These are phyloP conservation scores for Wickerhamomyces canadensis DNA, from an alignment of 805 yeast species.

Conservation along the genomic window DNA sequence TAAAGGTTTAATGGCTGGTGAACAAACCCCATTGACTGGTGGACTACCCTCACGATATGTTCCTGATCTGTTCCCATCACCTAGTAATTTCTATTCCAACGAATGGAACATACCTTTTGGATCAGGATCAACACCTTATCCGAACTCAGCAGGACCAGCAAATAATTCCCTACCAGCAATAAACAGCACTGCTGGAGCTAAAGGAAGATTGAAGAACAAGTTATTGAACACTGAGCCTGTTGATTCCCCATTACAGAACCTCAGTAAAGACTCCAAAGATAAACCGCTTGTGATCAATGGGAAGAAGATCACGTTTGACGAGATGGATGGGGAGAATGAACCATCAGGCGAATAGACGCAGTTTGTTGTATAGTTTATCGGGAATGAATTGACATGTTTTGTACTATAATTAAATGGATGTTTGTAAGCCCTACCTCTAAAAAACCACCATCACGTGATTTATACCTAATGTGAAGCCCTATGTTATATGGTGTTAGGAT, in stretches of 20 bases:
- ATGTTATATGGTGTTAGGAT: background rate
- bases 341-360: too few species aligned
- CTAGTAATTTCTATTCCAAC: constrained; percentile 65
- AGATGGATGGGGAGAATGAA: background rate
- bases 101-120: constrained; percentile 50
- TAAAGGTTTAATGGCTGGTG: constrained; percentile 35
- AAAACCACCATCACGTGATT: background rate
- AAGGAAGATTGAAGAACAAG: background rate
- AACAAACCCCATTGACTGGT: constrained; percentile 65
- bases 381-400: too few species aligned
- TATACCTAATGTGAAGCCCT: background rate
- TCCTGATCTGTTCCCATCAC: constrained; percentile 73
- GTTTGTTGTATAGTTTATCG: too few species aligned
- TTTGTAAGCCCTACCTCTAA: too few species aligned
- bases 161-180: constrained; percentile 14
- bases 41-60: constrained; percentile 68
- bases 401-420: too few species aligned
- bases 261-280: background rate
- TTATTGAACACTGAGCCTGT: background rate
- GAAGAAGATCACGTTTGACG: background rate
- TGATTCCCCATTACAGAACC: constrained; percentile 3
- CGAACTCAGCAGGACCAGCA: constrained; percentile 24
- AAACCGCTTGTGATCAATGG: too few species aligned
- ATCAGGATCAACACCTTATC: constrained; percentile 32
- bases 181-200: background rate